These are phyloP conservation scores for Fragaria nilgerrensis DNA, from an alignment of 306 rosid species.

Conservation along the genomic window DNA sequence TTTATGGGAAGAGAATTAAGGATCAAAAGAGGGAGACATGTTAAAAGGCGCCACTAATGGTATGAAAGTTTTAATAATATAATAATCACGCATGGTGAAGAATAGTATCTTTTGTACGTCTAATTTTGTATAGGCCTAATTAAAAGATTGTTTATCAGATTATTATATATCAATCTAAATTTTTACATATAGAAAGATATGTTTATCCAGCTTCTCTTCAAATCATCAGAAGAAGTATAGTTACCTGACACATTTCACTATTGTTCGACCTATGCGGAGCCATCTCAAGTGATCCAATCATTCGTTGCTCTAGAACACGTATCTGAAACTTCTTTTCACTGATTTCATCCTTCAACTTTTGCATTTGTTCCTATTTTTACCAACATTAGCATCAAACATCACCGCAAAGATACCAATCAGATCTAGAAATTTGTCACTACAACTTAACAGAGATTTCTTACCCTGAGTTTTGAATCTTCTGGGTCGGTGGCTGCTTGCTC, in stretches of 20 bases:
- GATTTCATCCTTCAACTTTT: slow-evolving; percentile 68
- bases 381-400: slow-evolving; percentile 30
- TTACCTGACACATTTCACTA: slow-evolving; percentile 67
- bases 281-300: slow-evolving; percentile 67
- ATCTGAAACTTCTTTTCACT: slow-evolving; percentile 79
- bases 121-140: background rate
- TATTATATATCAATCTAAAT: slow-evolving; percentile 1
- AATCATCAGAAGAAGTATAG: slow-evolving; percentile 1
- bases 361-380: slow-evolving; percentile 56
- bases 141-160: slow-evolving; percentile 2
- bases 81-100: background rate
- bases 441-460: slow-evolving; percentile 34
- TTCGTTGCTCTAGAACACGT: slow-evolving; percentile 64
- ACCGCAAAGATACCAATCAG: slow-evolving; percentile 17
- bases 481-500: slow-evolving; percentile 65
- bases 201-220: slow-evolving; percentile 8
- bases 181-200: background rate
- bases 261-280: slow-evolving; percentile 47
- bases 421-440: slow-evolving; percentile 19
- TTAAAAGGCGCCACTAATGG: background rate
- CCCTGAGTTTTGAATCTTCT: slow-evolving; percentile 63
- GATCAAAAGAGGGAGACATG: background rate
- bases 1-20: background rate
- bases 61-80: background rate
- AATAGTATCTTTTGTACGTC: background rate